Base-by-base conservation (phyloP, 2,329 filamentous ascomycete species). In the Dissoconium aciculare region DNA sequence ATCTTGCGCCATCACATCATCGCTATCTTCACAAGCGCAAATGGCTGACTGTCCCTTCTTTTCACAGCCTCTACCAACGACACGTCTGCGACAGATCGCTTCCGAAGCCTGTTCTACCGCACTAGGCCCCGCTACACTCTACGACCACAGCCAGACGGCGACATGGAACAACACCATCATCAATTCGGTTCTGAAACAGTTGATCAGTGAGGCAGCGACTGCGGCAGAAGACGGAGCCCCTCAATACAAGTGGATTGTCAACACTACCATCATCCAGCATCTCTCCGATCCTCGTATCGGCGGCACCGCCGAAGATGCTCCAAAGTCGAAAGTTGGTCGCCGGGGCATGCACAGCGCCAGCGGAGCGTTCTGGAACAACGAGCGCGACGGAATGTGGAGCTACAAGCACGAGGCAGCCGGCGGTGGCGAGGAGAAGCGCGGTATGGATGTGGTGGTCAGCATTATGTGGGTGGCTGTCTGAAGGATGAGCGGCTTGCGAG, bases 261-360 rank as follows among this genome's bases (percentile, higher is more conserved):
- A 93, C 68, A 91, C 82, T 65, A 95, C 87, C 43, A 94, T 95
- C 53, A 91, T 95, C 46, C 87, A 98, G 64, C 87, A 95, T 63
- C 66, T 87, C 17, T 71, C 78, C 12, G 71, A 77, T 32, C 76
- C 71, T 9, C 69, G 71, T 16, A 62, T 70, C 33, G 61, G 74
- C 30, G 76, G 71, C 59, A 73, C 71, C 30, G 35, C 26, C 8
- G 38, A 38, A 12, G 38, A 27, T 13, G 32, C 30, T 13, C 33
- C 33, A 21, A 67, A 69, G n/a, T 71, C 77, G 41, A 54, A 49
- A 52, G 78, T 79, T 34, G 87, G 84, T 33, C 74, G 85, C 43
- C 73, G 87, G 42, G 89, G 89, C 42, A 89, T 89, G 81, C 81
- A 89, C 63, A 79, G 73, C 55, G 80, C 81, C 13, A 80, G 78